Evolutionary conservation across 306 rosid species (phyloP), one percentile per base, ranked within the genome.

Genomic region (Prunus padus): DNA sequence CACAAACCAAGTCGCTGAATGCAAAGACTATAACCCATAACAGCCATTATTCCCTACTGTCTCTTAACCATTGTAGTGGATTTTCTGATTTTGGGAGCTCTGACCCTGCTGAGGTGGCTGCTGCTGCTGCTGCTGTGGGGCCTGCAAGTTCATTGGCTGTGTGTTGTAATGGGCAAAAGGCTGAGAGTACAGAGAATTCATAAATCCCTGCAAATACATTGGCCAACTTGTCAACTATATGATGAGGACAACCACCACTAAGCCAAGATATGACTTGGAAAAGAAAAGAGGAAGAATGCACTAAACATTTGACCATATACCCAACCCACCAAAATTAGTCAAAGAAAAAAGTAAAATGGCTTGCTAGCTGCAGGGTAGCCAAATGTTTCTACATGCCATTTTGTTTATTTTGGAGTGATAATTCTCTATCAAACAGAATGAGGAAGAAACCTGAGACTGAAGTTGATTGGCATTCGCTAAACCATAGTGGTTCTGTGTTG

Each of bases 161-260:
- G 99, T 84, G 86, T 89, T 96, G 91, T 96, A 96, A 64, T 96
- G 99, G 44, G 94, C 88, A 81, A 90, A 96, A 60, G 99, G 97
- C 86, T 96, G 99, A 40, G 98, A 96, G 83, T 96, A 96, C 47
- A 96, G 96, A 62, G 99, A 88, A 72, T 79, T 90, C 98, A 96
- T 87, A 76, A 82, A 69, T 63, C 92, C 96, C 99, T 92, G 91
- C 79, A 79, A 57, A 78, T 6, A 57, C 16, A 12, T 50, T 49
- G 46, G 15, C 15, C 46, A 51, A 61, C 68, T 76, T 55, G 76
- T 61, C 13, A 54, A 19, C 49, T 30, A 13, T 8, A 66, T 8
- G 40, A 11, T 4, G 18, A 73, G 5, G 47, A 61, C 13, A 71
- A 47, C 70, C 22, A 65, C 52, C 30, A 65, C 52, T 18, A 42